Evolutionary conservation across 371 early-diverging fungal species (phyloP).

Genomic region (Mucor mucedo): DNA sequence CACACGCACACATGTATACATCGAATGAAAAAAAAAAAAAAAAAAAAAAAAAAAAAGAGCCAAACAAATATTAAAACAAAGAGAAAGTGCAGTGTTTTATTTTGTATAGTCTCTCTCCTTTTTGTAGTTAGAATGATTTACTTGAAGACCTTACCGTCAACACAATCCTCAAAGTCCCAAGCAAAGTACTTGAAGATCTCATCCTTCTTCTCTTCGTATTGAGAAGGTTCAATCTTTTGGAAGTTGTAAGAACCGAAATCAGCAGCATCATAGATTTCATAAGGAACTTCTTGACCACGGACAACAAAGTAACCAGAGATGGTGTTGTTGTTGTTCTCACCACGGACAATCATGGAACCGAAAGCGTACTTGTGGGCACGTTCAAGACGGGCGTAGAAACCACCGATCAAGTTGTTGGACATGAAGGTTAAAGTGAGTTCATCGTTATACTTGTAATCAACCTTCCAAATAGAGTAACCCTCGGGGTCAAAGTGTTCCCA

Average conservation of each 20-base stretch:
- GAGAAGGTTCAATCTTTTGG: constrained; percentile 77
- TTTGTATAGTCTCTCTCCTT: constrained; percentile 6
- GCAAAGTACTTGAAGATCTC: constrained; percentile 54
- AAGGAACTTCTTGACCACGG: constrained; percentile 89
- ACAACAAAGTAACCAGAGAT: constrained; percentile 94
- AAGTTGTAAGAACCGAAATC: constrained; percentile 90
- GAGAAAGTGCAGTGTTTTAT: neutral
- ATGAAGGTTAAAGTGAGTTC: constrained; percentile 88
- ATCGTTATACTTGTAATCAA: constrained; percentile 92
- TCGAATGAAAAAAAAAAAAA: constrained; percentile 4
- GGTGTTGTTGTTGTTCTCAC: constrained; percentile 87
- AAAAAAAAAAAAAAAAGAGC: neutral
- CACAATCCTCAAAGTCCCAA: constrained; percentile 56
- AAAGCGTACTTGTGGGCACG: constrained; percentile 95
- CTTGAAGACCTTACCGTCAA: constrained; percentile 73
- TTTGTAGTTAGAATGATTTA: constrained; percentile 39
- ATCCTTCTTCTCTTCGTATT: constrained; percentile 60
- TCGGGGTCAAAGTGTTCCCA: constrained; percentile 89
- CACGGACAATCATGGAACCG: constrained; percentile 85
- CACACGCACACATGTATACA: neutral
- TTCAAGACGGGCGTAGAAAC: constrained; percentile 94
- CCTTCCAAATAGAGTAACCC: constrained; percentile 90
- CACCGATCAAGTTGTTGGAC: constrained; percentile 92
- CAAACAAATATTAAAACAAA: neutral
- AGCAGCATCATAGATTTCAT: constrained; percentile 86